Conservation (phyloP, 768 basidiomycete genomes). For the Kwoniella pini region DNA sequence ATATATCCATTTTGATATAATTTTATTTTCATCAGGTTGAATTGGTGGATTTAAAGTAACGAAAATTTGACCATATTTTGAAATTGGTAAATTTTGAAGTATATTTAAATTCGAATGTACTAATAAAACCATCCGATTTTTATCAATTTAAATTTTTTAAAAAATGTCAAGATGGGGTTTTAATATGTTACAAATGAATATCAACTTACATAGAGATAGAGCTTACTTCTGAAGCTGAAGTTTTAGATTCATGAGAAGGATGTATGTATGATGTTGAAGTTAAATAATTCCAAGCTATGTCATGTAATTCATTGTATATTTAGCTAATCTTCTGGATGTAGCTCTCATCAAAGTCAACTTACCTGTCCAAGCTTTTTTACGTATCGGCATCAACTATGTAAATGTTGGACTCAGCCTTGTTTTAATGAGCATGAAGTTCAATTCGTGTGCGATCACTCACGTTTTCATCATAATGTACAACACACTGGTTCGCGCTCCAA, state of each 20-base stretch:
- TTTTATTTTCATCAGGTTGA: constrained; percentile 5
- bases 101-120: constrained; percentile 17
- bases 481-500: constrained; percentile 13
- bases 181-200: no score
- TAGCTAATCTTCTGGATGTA: no score
- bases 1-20: constrained; percentile 5
- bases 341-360: neutral
- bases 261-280: constrained; percentile 7
- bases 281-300: constrained; percentile 17
- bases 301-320: neutral
- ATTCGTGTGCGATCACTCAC: constrained; percentile 3
- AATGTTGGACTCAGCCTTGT: neutral
- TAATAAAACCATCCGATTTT: neutral
- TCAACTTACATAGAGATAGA: constrained; percentile 15
- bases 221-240: constrained; percentile 8
- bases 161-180: no score
- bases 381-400: constrained; percentile 1
- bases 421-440: no score
- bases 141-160: no score
- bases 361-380: constrained; percentile 16
- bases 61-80: constrained; percentile 6
- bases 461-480: constrained; percentile 17
- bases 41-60: constrained; percentile 14
- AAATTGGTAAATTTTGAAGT: constrained; percentile 1
- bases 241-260: constrained; percentile 8